Conservation (phyloP, 2,329 filamentous ascomycete genomes). For the Harringtonia lauricola region DNA sequence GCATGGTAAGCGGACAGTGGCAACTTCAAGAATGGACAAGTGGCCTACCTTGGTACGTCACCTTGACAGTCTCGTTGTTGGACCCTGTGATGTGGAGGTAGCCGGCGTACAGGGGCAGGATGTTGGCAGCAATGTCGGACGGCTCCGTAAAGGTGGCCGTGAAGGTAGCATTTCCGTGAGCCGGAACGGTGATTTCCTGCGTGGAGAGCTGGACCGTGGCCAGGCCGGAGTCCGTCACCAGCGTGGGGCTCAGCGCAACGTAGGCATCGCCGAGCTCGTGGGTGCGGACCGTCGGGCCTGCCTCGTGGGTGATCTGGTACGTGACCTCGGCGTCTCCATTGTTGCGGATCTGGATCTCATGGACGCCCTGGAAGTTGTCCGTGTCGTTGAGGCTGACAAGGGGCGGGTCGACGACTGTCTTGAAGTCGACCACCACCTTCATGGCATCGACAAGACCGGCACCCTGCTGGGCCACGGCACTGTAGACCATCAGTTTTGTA, state of each 20-base stretch:
- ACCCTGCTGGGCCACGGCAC: conserved; percentile 5
- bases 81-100: too few species aligned
- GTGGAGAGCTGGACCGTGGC: neutral
- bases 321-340: conserved; percentile 1
- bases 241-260: too few species aligned
- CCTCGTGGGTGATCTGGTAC: conserved; percentile 6
- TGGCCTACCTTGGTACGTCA: too few species aligned
- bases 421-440: conserved; percentile 7
- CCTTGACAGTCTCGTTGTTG: too few species aligned
- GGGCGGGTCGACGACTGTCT: conserved; percentile 2
- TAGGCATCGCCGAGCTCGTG: conserved; percentile 5
- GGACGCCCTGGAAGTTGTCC: conserved; percentile 4
- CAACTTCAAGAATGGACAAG: too few species aligned
- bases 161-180: too few species aligned
- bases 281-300: conserved; percentile 4
- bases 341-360: conserved; percentile 5
- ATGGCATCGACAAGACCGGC: conserved; percentile 9
- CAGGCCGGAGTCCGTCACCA: too few species aligned
- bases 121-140: too few species aligned
- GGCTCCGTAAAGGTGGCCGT: too few species aligned
- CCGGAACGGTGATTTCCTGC: neutral
- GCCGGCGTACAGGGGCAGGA: too few species aligned
- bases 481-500: neutral
- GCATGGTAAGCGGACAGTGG: too few species aligned
- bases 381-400: conserved; percentile 9